Evolutionary conservation across 73 alveolate genomes (phyloP).

Genomic region (Uronychia setigera): DNA sequence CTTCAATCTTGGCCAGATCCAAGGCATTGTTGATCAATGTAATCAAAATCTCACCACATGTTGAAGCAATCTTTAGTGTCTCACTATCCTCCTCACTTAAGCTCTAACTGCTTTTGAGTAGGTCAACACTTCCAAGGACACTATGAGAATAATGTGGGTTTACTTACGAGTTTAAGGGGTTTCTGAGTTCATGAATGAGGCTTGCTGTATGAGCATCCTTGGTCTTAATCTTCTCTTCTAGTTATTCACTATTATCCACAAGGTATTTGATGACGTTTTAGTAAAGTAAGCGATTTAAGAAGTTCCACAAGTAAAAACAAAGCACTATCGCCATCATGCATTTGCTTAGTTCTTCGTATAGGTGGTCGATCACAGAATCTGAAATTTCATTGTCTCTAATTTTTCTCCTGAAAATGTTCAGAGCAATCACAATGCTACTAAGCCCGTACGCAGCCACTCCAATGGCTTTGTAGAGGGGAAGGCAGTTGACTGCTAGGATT

Average conservation of each 20-base stretch:
- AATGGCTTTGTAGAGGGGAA: neutral
- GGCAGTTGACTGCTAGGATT: neutral
- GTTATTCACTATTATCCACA: conserved; percentile 15
- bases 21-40: conserved; percentile 46
- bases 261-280: conserved; percentile 2
- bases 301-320: neutral
- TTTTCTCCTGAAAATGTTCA: no score
- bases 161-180: conserved; percentile 37
- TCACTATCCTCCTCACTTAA: conserved; percentile 37
- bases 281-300: neutral
- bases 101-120: conserved; percentile 19
- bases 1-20: conserved; percentile 52
- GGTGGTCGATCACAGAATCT: no score
- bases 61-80: conserved; percentile 34
- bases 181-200: conserved; percentile 49
- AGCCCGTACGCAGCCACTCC: neutral
- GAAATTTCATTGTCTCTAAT: no score
- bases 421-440: neutral
- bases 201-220: conserved; percentile 41
- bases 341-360: neutral
- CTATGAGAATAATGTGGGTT: neutral
- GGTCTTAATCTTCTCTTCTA: conserved; percentile 11
- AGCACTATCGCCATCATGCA: neutral
- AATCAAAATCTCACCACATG: conserved; percentile 48
- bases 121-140: conserved; percentile 34